phyloP scores from a whole-genome alignment of 345 rosid species.

The Toxicodendron radicans region DNA sequence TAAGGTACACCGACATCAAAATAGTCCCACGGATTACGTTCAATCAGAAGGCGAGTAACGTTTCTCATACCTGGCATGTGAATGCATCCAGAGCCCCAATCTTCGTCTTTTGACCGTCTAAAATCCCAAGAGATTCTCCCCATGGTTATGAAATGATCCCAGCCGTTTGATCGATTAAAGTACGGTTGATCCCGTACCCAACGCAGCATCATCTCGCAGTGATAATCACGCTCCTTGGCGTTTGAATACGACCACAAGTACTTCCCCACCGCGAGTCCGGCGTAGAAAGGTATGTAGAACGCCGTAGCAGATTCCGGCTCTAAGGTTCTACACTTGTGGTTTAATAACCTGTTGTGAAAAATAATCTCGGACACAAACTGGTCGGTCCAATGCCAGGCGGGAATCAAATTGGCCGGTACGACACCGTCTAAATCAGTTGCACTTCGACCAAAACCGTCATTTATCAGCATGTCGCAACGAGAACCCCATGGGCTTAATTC shows the following conservation, averaged over 20 bases:
- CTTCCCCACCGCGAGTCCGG: conserved; percentile 91
- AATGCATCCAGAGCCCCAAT: conserved; percentile 95
- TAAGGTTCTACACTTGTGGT: conserved; percentile 68
- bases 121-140: conserved; percentile 99
- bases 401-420: conserved; percentile 59
- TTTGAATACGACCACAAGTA: conserved; percentile 61
- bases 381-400: conserved; percentile 93
- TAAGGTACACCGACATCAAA: conserved; percentile 93
- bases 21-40: conserved; percentile 98
- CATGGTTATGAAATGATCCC: conserved; percentile 95
- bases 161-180: conserved; percentile 68
- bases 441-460: conserved; percentile 68
- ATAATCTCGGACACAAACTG: conserved; percentile 84
- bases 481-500: conserved; percentile 89
- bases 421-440: conserved; percentile 51
- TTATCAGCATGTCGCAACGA: conserved; percentile 64
- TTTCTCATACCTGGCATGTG: conserved; percentile 79
- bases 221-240: conserved; percentile 69
- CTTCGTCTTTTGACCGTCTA: conserved; percentile 64
- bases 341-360: conserved; percentile 72
- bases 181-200: conserved; percentile 72
- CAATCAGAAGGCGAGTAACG: conserved; percentile 89
- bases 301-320: conserved; percentile 74
- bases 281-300: conserved; percentile 88
- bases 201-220: conserved; percentile 60